These are phyloP conservation scores for Pseudocercospora musae DNA, from an alignment of 2,329 filamentous ascomycete species.

Conservation along the genomic window DNA sequence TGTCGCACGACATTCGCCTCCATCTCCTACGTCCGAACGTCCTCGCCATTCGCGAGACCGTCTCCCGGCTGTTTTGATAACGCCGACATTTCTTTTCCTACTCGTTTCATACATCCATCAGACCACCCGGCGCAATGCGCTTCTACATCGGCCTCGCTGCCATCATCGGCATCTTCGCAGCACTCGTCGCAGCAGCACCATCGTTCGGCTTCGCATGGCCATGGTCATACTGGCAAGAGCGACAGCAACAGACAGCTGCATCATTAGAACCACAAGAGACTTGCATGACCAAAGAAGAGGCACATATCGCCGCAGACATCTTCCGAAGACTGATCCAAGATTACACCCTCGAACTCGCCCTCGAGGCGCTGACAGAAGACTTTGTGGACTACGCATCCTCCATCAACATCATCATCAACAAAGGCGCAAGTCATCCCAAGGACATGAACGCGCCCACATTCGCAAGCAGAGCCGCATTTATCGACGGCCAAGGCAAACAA, in stretches of 20 bases:
- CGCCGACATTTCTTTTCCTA: background rate
- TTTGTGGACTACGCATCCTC: slow-evolving; percentile 34
- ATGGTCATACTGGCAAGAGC: background rate
- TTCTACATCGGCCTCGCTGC: slow-evolving; percentile 15
- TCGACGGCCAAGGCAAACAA: slow-evolving; percentile 26
- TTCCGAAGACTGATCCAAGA: slow-evolving; percentile 32
- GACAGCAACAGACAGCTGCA: background rate
- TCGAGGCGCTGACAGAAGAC: slow-evolving; percentile 25
- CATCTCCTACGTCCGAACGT: background rate
- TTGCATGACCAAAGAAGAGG: slow-evolving; percentile 27
- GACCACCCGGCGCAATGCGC: slow-evolving; percentile 14
- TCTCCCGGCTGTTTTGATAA: background rate
- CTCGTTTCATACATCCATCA: background rate
- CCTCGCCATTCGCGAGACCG: background rate
- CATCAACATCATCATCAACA: slow-evolving; percentile 34
- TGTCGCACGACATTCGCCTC: background rate
- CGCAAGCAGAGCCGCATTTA: slow-evolving; percentile 20
- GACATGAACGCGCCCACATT: slow-evolving; percentile 24
- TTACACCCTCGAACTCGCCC: slow-evolving; percentile 29
- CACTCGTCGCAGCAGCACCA: slow-evolving; percentile 6
- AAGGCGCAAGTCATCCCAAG: slow-evolving; percentile 26
- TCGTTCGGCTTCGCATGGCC: slow-evolving; percentile 3
- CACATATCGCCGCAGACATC: slow-evolving; percentile 25
- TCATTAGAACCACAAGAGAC: slow-evolving; percentile 2
- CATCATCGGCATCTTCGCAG: slow-evolving; percentile 9